Percentiles rank a stretch among this genome's conserved stretches.
Conservation (phyloP, 202 grass and related monocot genomes). For the Dendrocalamus latiflorus region DNA sequence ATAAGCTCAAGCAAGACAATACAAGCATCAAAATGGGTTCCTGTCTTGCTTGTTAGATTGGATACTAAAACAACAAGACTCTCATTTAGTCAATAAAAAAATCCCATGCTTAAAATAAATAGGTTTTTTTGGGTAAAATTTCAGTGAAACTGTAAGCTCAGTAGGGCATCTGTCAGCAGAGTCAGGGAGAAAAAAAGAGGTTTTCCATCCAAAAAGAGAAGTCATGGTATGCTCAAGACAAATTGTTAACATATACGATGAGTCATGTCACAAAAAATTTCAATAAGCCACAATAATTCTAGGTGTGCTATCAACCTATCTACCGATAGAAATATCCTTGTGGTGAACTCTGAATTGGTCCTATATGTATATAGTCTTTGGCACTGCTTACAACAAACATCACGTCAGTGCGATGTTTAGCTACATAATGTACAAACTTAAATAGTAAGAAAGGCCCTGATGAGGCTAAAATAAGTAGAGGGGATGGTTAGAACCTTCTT, state of each 20-base stretch:
- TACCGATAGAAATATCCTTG: neutral
- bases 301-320: neutral
- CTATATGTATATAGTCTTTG: neutral
- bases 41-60: neutral
- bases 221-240: neutral
- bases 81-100: neutral
- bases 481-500: neutral
- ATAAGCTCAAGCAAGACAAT: constrained; percentile 3
- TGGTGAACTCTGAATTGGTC: neutral
- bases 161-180: neutral
- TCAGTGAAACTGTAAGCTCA: neutral
- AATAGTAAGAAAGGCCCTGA: neutral
- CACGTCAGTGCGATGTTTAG: neutral
- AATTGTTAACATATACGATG: neutral
- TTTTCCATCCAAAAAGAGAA: neutral
- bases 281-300: neutral
- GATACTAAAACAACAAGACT: neutral
- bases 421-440: neutral
- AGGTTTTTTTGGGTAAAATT: neutral
- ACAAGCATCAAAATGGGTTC: neutral
- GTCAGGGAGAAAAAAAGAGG: neutral
- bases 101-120: neutral
- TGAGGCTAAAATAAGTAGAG: neutral
- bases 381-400: neutral
- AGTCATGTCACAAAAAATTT: neutral